These are phyloP conservation scores for Lactarius indigo DNA, from an alignment of 768 basidiomycete genomes.

Conservation along the genomic window DNA sequence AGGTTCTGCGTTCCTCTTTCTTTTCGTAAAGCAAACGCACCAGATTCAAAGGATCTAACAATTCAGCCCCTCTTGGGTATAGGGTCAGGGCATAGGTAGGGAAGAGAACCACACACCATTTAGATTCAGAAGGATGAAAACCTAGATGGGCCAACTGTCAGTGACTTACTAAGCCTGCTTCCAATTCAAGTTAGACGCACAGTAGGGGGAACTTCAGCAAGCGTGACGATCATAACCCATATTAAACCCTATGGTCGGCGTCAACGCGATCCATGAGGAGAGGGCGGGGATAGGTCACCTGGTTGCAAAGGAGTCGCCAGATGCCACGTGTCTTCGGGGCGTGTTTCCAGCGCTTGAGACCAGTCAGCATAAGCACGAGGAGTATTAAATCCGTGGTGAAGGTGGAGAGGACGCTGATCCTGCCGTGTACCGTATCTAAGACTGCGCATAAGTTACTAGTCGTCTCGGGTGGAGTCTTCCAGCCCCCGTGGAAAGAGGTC, in stretches of 20 bases:
- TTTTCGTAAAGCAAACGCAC: conserved; percentile 1
- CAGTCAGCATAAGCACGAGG: conserved; percentile 15
- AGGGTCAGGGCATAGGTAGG: background rate
- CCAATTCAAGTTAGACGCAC: conserved; percentile 1
- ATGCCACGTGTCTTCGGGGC: background rate
- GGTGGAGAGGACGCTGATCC: conserved; percentile 6
- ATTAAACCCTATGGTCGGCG: background rate
- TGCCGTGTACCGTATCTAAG: background rate
- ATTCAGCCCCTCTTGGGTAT: background rate
- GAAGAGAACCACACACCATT: conserved; percentile 13
- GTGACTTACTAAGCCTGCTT: background rate
- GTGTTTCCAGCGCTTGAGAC: conserved; percentile 15
- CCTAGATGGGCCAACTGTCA: background rate
- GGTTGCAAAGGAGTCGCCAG: conserved; percentile 13
- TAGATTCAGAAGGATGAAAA: conserved; percentile 18
- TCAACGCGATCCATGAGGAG: background rate
- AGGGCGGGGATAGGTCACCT: conserved; percentile 3
- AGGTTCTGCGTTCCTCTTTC: background rate
- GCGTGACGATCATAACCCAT: conserved; percentile 12
- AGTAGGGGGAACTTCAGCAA: conserved; percentile 16
- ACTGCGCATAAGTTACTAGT: background rate
- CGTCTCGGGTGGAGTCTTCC: no score
- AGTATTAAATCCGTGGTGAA: conserved; percentile 13
- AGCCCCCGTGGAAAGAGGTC: background rate
- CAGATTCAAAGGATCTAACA: conserved; percentile 17